A percentile compares a stretch with the other conserved stretches of the same genome.
phyloP scores from a whole-genome alignment of 2,329 filamentous ascomycete species.

The Fusarium sp. region DNA sequence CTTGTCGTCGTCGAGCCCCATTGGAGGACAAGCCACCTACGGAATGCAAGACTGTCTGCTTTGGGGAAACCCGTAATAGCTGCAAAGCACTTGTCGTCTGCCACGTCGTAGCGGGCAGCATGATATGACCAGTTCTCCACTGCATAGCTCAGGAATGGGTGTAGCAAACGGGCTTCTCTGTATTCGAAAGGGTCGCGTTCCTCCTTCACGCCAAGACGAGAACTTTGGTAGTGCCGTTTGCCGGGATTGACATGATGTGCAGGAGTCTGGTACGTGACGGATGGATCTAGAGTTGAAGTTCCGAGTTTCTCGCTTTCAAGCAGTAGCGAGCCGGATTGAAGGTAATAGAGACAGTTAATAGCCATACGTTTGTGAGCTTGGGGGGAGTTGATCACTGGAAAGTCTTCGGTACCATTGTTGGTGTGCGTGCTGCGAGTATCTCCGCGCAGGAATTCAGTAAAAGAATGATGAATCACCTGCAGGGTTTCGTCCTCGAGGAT shows the following conservation, averaged over 20 bases:
- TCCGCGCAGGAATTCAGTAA: constrained; percentile 58
- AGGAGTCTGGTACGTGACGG: constrained; percentile 11
- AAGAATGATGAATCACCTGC: constrained; percentile 59
- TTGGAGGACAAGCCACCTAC: constrained; percentile 33
- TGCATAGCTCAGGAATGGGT: constrained; percentile 38
- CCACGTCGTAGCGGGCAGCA: constrained; percentile 30
- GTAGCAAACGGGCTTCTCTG: constrained; percentile 25
- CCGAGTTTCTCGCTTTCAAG: constrained; percentile 10
- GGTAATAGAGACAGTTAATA: constrained; percentile 31
- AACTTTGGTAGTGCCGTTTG: neutral
- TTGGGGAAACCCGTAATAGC: constrained; percentile 16
- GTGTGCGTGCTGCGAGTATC: constrained; percentile 12
- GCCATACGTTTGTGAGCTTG: constrained; percentile 38
- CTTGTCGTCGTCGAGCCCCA: constrained; percentile 27
- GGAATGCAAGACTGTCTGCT: constrained; percentile 11
- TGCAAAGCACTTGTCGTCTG: constrained; percentile 24
- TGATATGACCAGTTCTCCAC: constrained; percentile 42
- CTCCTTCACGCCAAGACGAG: neutral
- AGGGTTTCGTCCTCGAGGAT: constrained; percentile 58
- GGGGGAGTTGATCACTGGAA: constrained; percentile 32
- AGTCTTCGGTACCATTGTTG: neutral
- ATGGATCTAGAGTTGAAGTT: neutral
- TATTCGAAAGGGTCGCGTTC: constrained; percentile 22
- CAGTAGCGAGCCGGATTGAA: constrained; percentile 31
- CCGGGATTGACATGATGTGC: neutral